Evolutionary conservation across 2,329 filamentous ascomycete genomes (phyloP).

Genomic region (Exophiala xenobiotica): DNA sequence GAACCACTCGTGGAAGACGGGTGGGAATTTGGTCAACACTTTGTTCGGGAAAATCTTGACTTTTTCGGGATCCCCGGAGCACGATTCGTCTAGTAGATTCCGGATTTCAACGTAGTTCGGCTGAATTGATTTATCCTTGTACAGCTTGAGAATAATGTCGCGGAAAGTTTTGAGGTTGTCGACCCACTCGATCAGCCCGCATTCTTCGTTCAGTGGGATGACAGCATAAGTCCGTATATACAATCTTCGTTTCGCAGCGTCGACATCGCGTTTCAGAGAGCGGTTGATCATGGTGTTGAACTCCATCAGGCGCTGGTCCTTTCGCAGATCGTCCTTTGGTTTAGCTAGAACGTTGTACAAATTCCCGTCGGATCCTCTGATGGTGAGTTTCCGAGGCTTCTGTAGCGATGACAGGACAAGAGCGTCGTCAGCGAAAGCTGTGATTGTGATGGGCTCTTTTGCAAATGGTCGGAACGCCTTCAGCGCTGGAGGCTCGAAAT

Average conservation of each 20-base stretch:
- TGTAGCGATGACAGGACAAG: conserved; percentile 87
- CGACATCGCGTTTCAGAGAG: conserved; percentile 84
- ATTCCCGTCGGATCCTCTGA: conserved; percentile 84
- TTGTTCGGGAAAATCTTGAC: conserved; percentile 55
- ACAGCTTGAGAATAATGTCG: conserved; percentile 79
- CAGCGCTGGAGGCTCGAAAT: conserved; percentile 66
- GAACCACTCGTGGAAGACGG: conserved; percentile 92
- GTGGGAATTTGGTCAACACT: conserved; percentile 62
- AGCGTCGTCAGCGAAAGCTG: conserved; percentile 78
- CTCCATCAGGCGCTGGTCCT: conserved; percentile 97
- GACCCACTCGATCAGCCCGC: conserved; percentile 97
- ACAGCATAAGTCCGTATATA: conserved; percentile 98
- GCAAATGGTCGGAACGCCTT: conserved; percentile 81
- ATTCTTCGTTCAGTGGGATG: conserved; percentile 94
- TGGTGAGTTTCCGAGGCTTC: conserved; percentile 84
- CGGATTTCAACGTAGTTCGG: conserved; percentile 65
- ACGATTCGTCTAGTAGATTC: conserved; percentile 62
- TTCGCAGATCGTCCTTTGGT: conserved; percentile 94
- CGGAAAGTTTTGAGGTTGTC: conserved; percentile 91
- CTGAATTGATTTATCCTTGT: conserved; percentile 69
- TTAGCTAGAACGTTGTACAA: conserved; percentile 91
- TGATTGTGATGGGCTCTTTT: conserved; percentile 79
- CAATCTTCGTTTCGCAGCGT: conserved; percentile 83
- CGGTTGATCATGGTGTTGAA: conserved; percentile 99
- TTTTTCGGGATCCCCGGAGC: conserved; percentile 45